Percentiles rank a stretch among this genome's conserved stretches.
Conservation (phyloP, 164 flowering plant genomes). For the Sedum album region DNA sequence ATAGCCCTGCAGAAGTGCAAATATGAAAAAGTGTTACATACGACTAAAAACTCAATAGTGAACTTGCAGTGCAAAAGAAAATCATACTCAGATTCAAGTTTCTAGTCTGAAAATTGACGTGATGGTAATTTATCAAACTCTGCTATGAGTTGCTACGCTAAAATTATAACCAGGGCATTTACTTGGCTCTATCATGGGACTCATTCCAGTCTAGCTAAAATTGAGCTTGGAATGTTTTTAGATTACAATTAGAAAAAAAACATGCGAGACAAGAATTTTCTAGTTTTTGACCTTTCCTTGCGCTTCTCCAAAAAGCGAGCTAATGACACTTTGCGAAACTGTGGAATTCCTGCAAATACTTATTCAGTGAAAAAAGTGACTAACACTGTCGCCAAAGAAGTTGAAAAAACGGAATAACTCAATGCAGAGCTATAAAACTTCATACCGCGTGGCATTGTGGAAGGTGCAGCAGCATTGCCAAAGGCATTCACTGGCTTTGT, state of each 20-base stretch:
- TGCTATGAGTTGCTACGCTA: no score
- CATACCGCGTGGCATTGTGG: slow-evolving; percentile 57
- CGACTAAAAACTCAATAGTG: no score
- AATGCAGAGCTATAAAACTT: neutral
- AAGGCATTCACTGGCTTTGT: slow-evolving; percentile 18
- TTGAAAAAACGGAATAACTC: neutral
- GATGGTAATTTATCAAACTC: neutral
- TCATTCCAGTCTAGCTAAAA: no score
- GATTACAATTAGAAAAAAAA: neutral
- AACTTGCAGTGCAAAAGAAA: neutral
- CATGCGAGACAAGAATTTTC: neutral
- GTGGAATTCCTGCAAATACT: slow-evolving; percentile 54
- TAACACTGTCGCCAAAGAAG: neutral
- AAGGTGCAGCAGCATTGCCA: slow-evolving; percentile 27
- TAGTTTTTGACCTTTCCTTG: slow-evolving; percentile 62
- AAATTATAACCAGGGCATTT: no score
- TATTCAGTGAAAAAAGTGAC: neutral
- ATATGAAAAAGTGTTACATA: neutral
- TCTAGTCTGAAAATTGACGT: no score
- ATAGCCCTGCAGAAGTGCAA: slow-evolving; percentile 1
- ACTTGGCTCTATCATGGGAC: no score
- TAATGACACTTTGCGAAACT: slow-evolving; percentile 83
- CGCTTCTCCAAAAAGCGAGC: slow-evolving; percentile 86
- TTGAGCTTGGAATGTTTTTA: no score
- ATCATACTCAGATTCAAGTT: neutral